These are phyloP conservation scores for Kipferlia bialata DNA, from an alignment of 78 protist genomes.

Conservation along the genomic window DNA sequence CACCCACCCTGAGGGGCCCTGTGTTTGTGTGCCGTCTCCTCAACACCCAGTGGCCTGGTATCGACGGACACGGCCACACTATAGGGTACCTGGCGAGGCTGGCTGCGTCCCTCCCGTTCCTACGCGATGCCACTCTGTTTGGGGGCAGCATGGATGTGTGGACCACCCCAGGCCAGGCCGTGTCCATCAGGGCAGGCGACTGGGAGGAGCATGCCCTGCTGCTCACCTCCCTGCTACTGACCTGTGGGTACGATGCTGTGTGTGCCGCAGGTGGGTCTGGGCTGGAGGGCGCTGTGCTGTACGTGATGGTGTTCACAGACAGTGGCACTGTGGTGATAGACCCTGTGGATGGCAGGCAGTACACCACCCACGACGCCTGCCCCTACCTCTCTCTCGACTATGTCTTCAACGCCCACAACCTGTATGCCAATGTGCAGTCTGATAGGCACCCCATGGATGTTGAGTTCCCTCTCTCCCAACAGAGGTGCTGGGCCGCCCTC, in stretches of 20 bases:
- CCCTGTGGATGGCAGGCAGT: background rate
- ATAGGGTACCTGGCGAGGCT: too few species aligned
- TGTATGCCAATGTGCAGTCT: background rate
- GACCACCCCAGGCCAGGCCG: background rate
- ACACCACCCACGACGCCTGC: background rate
- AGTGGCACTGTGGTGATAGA: background rate
- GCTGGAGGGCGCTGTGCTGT: background rate
- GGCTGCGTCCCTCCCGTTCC: background rate
- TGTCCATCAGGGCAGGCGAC: background rate
- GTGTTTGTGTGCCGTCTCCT: too few species aligned
- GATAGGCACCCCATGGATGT: background rate
- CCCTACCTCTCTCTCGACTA: background rate
- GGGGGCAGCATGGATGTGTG: background rate
- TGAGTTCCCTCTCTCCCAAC: background rate
- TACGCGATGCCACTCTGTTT: background rate
- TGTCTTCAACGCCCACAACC: background rate
- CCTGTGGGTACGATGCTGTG: background rate
- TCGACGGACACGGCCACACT: too few species aligned
- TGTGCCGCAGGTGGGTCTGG: background rate
- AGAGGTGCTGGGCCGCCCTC: background rate
- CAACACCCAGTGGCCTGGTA: too few species aligned
- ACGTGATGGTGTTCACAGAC: background rate
- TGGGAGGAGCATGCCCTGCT: background rate
- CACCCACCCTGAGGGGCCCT: too few species aligned
- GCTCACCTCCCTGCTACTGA: background rate